Evolutionary conservation across 768 basidiomycete species (phyloP).

Genomic region (Rhodotorula kratochvilovae): DNA sequence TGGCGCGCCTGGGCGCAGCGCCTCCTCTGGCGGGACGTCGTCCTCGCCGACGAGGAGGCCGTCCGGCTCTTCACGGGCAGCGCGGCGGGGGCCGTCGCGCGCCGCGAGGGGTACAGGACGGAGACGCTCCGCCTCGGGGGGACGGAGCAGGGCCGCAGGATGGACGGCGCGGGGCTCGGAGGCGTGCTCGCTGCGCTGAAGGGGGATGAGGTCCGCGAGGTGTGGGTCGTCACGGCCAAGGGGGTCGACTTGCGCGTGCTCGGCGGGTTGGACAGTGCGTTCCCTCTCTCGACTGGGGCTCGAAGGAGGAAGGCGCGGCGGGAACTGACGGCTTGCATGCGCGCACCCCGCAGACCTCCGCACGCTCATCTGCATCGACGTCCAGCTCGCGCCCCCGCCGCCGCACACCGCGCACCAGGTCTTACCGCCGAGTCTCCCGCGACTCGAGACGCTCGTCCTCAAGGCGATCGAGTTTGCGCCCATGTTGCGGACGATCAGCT

Average conservation of each 20-base stretch:
- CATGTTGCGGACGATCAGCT: neutral
- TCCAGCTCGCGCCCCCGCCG: neutral
- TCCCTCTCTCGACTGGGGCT: too few species aligned
- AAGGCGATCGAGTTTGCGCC: neutral
- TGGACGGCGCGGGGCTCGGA: neutral
- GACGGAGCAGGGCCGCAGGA: neutral
- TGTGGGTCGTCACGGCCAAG: neutral
- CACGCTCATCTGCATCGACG: neutral
- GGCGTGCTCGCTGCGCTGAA: neutral
- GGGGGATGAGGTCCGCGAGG: neutral
- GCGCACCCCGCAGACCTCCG: neutral
- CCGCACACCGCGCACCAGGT: neutral
- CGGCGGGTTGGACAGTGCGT: neutral
- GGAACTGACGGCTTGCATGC: too few species aligned
- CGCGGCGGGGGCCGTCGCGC: neutral
- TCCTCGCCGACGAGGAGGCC: neutral
- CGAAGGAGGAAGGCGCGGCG: too few species aligned
- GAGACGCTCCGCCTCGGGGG: neutral
- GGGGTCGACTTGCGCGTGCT: slow-evolving; percentile 3
- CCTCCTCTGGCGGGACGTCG: neutral
- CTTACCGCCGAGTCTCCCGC: neutral
- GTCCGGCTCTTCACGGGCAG: neutral
- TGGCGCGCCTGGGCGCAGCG: neutral
- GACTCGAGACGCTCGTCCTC: neutral
- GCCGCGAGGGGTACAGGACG: neutral